Conservation (phyloP, 1,284 basidiomycete genomes). For the Calocybe gambosa region DNA sequence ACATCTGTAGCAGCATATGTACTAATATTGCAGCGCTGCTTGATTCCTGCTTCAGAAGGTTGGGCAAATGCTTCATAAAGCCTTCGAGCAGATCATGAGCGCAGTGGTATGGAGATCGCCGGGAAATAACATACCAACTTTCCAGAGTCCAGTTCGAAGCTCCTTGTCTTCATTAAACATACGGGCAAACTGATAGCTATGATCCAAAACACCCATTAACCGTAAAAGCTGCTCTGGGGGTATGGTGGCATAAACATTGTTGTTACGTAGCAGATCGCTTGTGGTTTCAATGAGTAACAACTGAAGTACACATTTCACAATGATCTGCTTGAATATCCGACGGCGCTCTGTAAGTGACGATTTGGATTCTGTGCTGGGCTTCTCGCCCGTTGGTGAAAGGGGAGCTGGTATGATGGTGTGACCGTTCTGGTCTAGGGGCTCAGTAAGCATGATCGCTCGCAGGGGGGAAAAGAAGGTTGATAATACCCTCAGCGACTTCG, state of each 20-base stretch:
- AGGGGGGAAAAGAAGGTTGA: constrained; percentile 29
- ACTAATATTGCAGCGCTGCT: constrained; percentile 95
- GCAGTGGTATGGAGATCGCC: background rate
- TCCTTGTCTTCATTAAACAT: constrained; percentile 99
- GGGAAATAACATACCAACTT: constrained; percentile 78
- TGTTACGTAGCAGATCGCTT: constrained; percentile 90
- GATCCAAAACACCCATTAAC: constrained; percentile 92
- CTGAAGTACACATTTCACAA: constrained; percentile 99
- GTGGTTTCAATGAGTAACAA: constrained; percentile 96
- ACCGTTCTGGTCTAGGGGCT: constrained; percentile 49
- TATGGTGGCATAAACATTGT: constrained; percentile 90
- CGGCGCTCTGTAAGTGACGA: constrained; percentile 70
- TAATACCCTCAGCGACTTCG: constrained; percentile 48
- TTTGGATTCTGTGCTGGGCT: constrained; percentile 37
- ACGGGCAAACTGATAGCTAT: constrained; percentile 95
- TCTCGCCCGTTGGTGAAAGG: constrained; percentile 59
- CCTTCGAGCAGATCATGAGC: constrained; percentile 40
- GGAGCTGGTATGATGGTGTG: constrained; percentile 76
- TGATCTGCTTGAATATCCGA: constrained; percentile 96
- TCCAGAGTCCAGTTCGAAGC: constrained; percentile 94
- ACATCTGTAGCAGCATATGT: constrained; percentile 90
- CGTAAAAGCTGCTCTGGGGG: constrained; percentile 90
- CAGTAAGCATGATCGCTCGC: background rate
- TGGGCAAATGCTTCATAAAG: constrained; percentile 99
- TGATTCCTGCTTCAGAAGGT: constrained; percentile 97